Evolutionary conservation across 768 basidiomycete species (phyloP).

Genomic region (Amanita molliuscula): DNA sequence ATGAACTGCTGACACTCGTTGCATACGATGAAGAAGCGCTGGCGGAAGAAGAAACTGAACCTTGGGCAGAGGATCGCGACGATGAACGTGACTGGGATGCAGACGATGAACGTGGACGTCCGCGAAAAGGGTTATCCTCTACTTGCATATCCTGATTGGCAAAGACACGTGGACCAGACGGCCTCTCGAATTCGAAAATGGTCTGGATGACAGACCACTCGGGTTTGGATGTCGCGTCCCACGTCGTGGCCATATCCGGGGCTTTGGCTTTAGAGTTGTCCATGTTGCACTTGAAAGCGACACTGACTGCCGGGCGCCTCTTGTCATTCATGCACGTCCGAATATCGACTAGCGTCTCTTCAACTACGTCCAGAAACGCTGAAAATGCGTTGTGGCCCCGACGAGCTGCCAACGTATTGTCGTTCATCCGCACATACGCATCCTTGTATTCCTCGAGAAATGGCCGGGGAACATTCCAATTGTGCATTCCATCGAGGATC

Average conservation of each 20-base stretch:
- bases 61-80: neutral
- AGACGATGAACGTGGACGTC: neutral
- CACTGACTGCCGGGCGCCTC: neutral
- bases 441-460: constrained; percentile 2
- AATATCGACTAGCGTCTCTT: constrained; percentile 1
- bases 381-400: neutral
- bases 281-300: neutral
- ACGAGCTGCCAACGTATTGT: neutral
- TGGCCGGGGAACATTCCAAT: neutral
- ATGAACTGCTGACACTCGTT: neutral
- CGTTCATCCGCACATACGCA: neutral
- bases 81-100: neutral
- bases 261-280: neutral
- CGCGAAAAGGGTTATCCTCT: neutral
- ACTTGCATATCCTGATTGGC: too few species aligned
- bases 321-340: neutral
- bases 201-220: constrained; percentile 3
- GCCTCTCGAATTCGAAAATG: constrained; percentile 3
- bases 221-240: constrained; percentile 3
- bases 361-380: constrained; percentile 1
- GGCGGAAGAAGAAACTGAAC: neutral
- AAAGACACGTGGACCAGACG: neutral
- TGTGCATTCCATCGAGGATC: constrained; percentile 1
- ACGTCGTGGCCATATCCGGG: neutral
- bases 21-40: neutral